Evolutionary conservation across 305 asterid genomes (phyloP).

Genomic region (Ajuga reptans): DNA sequence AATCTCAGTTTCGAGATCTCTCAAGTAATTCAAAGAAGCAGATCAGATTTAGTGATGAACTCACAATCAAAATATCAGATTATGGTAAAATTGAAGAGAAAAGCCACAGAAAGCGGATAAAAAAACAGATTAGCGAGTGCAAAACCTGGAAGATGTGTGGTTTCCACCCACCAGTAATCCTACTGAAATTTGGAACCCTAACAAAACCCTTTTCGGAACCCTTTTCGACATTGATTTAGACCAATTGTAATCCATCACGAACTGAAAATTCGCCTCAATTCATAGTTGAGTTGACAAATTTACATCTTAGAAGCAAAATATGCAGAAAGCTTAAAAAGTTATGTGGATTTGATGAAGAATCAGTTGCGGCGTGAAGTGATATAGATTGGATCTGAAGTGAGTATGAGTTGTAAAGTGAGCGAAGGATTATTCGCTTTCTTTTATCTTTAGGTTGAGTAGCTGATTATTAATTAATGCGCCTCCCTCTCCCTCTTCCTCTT

Average conservation of each 20-base stretch:
- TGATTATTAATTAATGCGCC: neutral
- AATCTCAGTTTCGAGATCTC: conserved; percentile 19
- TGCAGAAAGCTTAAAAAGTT: neutral
- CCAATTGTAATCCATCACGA: conserved; percentile 34
- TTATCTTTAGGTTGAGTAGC: neutral
- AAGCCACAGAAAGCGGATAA: conserved; percentile 16
- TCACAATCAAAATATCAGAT: conserved; percentile 20
- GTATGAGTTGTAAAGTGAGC: neutral
- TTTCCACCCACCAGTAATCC: conserved; percentile 95
- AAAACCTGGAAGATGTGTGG: conserved; percentile 98
- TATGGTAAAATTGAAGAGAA: conserved; percentile 17
- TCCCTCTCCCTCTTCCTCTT: neutral
- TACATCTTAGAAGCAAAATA: neutral
- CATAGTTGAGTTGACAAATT: conserved; percentile 8
- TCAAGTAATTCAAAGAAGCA: conserved; percentile 20
- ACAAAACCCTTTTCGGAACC: conserved; percentile 51
- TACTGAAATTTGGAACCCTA: conserved; percentile 63
- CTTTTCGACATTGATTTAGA: conserved; percentile 39
- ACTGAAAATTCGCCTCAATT: conserved; percentile 10
- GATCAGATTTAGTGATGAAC: conserved; percentile 30
- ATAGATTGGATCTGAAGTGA: conserved; percentile 14
- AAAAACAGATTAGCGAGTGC: conserved; percentile 61
- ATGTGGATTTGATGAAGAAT: neutral
- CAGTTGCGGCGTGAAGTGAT: neutral
- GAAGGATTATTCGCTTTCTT: neutral